Conservation (phyloP, 1,139 yeast species). For the Geotrichum candidum region DNA sequence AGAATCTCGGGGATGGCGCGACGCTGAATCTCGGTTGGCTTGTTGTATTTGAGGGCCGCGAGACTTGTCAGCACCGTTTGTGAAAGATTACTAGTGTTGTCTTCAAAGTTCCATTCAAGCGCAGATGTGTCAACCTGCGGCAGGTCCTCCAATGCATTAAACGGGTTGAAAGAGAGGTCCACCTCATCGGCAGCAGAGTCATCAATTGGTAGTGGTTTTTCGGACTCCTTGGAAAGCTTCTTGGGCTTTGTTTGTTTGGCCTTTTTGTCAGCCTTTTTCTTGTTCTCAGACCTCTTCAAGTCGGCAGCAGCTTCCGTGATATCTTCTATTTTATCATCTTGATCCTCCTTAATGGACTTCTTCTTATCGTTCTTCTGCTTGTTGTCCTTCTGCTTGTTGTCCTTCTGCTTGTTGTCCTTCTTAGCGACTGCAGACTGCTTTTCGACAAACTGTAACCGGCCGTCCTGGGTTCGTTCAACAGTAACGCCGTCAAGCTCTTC, state of each 20-base stretch:
- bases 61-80: conserved; percentile 56
- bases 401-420: conserved; percentile 10
- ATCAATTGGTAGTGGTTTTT: conserved; percentile 13
- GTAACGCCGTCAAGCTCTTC: conserved; percentile 94
- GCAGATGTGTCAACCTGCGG: conserved; percentile 20
- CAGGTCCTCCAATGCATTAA: conserved; percentile 22
- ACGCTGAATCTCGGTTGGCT: conserved; percentile 82
- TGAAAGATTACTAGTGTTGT: conserved; percentile 37
- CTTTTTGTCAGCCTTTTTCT: conserved; percentile 2
- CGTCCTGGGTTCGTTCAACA: conserved; percentile 56
- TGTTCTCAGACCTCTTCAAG: neutral
- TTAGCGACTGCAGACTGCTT: conserved; percentile 19
- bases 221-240: conserved; percentile 18
- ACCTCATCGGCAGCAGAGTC: conserved; percentile 13
- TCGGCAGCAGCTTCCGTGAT: conserved; percentile 27
- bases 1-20: conserved; percentile 71
- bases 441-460: conserved; percentile 57
- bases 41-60: conserved; percentile 48
- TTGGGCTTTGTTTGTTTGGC: conserved; percentile 25
- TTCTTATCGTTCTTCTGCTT: conserved; percentile 9
- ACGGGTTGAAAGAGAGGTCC: conserved; percentile 19
- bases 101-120: conserved; percentile 28
- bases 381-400: conserved; percentile 16
- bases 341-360: conserved; percentile 14
- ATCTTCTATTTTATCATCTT: conserved; percentile 15